Conservation (phyloP, 2,329 filamentous ascomycete genomes). For the Exophiala calicioides region DNA sequence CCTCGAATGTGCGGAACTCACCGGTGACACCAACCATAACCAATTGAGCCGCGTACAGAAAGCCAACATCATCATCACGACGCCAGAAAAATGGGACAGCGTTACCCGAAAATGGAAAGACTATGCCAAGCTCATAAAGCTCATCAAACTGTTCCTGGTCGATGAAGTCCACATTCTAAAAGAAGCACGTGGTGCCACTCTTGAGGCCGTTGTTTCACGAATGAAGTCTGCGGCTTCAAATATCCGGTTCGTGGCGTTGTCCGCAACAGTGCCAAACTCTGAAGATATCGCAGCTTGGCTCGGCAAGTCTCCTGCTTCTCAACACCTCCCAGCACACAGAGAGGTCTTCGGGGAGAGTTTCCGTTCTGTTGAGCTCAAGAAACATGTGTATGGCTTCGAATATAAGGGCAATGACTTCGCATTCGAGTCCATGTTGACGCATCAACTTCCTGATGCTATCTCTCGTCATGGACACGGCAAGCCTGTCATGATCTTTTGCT, state of each 20-base stretch:
- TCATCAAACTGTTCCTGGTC: conserved; percentile 78
- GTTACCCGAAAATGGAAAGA: conserved; percentile 86
- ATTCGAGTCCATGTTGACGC: conserved; percentile 70
- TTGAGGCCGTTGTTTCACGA: conserved; percentile 81
- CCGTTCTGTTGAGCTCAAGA: conserved; percentile 73
- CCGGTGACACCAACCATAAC: conserved; percentile 71
- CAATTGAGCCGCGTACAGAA: conserved; percentile 69
- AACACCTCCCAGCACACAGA: conserved; percentile 63
- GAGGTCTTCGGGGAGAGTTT: conserved; percentile 79
- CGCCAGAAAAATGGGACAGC: conserved; percentile 89
- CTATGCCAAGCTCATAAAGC: conserved; percentile 69
- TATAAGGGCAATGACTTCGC: conserved; percentile 68
- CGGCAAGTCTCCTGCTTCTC: conserved; percentile 63
- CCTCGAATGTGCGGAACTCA: conserved; percentile 73
- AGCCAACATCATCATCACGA: conserved; percentile 81
- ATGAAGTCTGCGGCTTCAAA: conserved; percentile 79
- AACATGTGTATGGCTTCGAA: conserved; percentile 73
- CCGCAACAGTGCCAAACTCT: conserved; percentile 81
- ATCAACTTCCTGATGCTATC: conserved; percentile 67
- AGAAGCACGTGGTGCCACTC: conserved; percentile 72
- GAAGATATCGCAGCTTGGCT: conserved; percentile 79
- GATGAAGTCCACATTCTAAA: conserved; percentile 88
- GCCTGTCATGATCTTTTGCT: conserved; percentile 81
- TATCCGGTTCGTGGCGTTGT: conserved; percentile 77
- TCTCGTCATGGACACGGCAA: conserved; percentile 67